These are phyloP conservation scores for Lagerstroemia speciosa DNA, from an alignment of 345 rosid species.

Conservation along the genomic window DNA sequence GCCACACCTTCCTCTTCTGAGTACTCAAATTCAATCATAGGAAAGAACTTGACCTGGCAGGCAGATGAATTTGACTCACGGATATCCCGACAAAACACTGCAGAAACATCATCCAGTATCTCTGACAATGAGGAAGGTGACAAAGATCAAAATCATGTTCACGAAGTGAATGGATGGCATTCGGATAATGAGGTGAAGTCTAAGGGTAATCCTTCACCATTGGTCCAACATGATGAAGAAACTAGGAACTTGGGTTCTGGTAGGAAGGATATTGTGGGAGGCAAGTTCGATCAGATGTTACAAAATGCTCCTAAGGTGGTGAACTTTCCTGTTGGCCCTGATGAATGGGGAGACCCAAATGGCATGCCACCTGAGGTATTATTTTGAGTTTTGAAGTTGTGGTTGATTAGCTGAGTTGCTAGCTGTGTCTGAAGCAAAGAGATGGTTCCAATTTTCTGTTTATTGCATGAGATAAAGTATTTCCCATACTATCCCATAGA, in stretches of 20 bases:
- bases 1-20: conserved; percentile 40
- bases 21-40: conserved; percentile 18
- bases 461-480: background rate
- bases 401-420: conserved; percentile 4
- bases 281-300: conserved; percentile 28
- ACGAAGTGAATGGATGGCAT: conserved; percentile 60
- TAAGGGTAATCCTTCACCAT: conserved; percentile 36
- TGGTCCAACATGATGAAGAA: conserved; percentile 36
- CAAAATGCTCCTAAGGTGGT: conserved; percentile 23
- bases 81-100: conserved; percentile 31
- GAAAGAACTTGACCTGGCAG: conserved; percentile 51
- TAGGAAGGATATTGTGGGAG: conserved; percentile 25
- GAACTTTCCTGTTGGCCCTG: conserved; percentile 21
- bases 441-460: background rate
- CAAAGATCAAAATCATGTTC: conserved; percentile 34
- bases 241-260: conserved; percentile 24
- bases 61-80: conserved; percentile 43
- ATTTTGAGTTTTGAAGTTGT: conserved; percentile 7
- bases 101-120: conserved; percentile 45
- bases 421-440: background rate
- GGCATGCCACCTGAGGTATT: conserved; percentile 95
- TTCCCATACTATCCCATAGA: background rate
- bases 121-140: conserved; percentile 64
- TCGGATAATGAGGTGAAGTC: conserved; percentile 75
- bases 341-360: conserved; percentile 46